These are phyloP conservation scores for Yamadazyma conglobata DNA, from an alignment of 1,139 yeast species.

Conservation along the genomic window DNA sequence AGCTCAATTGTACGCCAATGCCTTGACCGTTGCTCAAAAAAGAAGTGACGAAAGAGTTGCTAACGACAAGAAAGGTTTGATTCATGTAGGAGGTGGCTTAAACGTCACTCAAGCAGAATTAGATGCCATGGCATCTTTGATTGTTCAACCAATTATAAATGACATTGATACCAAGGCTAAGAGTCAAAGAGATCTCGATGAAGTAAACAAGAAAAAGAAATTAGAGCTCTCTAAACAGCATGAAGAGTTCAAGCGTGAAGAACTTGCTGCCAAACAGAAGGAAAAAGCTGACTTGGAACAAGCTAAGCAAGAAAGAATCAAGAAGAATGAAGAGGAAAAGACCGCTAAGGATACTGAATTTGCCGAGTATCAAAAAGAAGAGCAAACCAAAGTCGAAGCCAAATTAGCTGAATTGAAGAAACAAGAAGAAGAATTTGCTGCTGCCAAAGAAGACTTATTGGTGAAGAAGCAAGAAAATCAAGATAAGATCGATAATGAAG, in stretches of 20 bases:
- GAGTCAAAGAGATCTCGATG: constrained; percentile 66
- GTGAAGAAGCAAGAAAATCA: constrained; percentile 39
- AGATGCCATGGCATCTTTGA: constrained; percentile 73
- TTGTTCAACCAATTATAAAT: constrained; percentile 80
- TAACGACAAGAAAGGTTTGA: constrained; percentile 47
- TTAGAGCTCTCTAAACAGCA: constrained; percentile 33
- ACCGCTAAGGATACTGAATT: constrained; percentile 38
- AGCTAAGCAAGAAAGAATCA: constrained; percentile 37
- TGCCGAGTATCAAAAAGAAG: constrained; percentile 27
- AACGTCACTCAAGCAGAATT: constrained; percentile 74
- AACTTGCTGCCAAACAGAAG: constrained; percentile 48
- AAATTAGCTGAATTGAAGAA: constrained; percentile 35
- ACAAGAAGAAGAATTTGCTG: constrained; percentile 30
- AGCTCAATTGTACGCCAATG: constrained; percentile 44
- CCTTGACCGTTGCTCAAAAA: constrained; percentile 65
- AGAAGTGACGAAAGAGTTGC: constrained; percentile 55
- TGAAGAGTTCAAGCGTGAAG: constrained; percentile 47
- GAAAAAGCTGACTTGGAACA: constrained; percentile 37
- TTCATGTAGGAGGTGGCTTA: constrained; percentile 88
- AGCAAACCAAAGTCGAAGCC: constrained; percentile 36
- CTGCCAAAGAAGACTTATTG: constrained; percentile 37
- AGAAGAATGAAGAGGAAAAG: constrained; percentile 39
- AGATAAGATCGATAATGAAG: constrained; percentile 42
- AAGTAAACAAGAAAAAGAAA: constrained; percentile 26
- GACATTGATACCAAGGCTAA: constrained; percentile 72